These are phyloP conservation scores for Yueomyces sp. DNA, from an alignment of 1,139 yeast species.

Conservation along the genomic window DNA sequence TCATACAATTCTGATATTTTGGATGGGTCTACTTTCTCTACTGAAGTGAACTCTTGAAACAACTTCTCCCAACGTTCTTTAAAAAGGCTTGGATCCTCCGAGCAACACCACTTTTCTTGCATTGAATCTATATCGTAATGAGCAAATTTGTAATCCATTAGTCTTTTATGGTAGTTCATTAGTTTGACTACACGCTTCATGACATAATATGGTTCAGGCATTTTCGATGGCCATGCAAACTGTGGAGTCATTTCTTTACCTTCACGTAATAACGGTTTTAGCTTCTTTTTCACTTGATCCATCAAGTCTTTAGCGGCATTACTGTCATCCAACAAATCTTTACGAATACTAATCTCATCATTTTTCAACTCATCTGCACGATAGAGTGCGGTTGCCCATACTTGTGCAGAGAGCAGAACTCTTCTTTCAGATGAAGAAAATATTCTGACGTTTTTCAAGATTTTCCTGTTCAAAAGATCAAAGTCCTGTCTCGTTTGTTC, in stretches of 20 bases:
- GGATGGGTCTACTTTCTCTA: constrained; percentile 94
- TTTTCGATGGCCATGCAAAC: constrained; percentile 96
- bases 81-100: constrained; percentile 81
- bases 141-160: constrained; percentile 73
- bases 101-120: constrained; percentile 89
- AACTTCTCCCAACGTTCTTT: constrained; percentile 95
- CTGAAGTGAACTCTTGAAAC: constrained; percentile 80
- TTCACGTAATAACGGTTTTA: constrained; percentile 84
- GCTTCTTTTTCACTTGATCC: constrained; percentile 94
- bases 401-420: constrained; percentile 82
- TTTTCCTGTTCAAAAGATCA: constrained; percentile 69
- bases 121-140: constrained; percentile 52
- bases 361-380: constrained; percentile 65
- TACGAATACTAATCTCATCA: constrained; percentile 69
- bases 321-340: constrained; percentile 86
- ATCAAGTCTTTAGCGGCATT: constrained; percentile 94
- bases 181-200: constrained; percentile 87
- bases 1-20: constrained; percentile 92
- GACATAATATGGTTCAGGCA: constrained; percentile 94
- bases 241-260: constrained; percentile 97
- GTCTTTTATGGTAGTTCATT: constrained; percentile 80
- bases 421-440: constrained; percentile 90
- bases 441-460: constrained; percentile 65
- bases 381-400: constrained; percentile 72
- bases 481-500: constrained; percentile 90